A percentile compares a stretch with the other conserved stretches of the same genome.
Evolutionary conservation across 768 basidiomycete genomes (phyloP).

Genomic region (Amanita pseudoporphyria): DNA sequence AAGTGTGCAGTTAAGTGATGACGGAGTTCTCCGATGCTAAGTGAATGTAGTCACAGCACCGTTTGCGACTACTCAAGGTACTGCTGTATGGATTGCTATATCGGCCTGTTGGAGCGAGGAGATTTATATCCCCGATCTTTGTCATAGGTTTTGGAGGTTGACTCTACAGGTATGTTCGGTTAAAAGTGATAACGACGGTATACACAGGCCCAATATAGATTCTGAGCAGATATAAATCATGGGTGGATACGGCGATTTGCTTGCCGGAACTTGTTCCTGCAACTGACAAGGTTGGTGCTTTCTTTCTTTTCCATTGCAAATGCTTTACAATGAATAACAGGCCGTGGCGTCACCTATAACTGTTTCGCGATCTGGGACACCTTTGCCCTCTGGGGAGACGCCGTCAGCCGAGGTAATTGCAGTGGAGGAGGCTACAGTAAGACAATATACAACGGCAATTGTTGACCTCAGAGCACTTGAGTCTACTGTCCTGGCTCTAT

Average conservation of each 20-base stretch:
- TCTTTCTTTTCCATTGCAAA: neutral
- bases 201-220: slow-evolving; percentile 39
- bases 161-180: slow-evolving; percentile 65
- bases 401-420: slow-evolving; percentile 44
- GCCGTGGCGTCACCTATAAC: slow-evolving; percentile 14
- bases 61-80: slow-evolving; percentile 56
- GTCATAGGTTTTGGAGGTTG: slow-evolving; percentile 83
- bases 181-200: neutral
- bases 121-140: slow-evolving; percentile 75
- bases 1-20: slow-evolving; percentile 5
- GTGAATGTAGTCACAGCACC: slow-evolving; percentile 19
- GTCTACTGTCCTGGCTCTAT: slow-evolving; percentile 43
- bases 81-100: slow-evolving; percentile 64
- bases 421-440: slow-evolving; percentile 55
- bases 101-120: slow-evolving; percentile 80
- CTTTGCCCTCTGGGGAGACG: slow-evolving; percentile 37
- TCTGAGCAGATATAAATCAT: slow-evolving; percentile 66
- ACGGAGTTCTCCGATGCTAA: slow-evolving; percentile 9
- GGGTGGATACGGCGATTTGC: slow-evolving; percentile 54
- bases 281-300: neutral
- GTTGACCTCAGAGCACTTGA: slow-evolving; percentile 58
- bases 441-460: slow-evolving; percentile 57
- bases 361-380: slow-evolving; percentile 42
- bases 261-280: slow-evolving; percentile 16
- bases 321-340: neutral